A percentile compares a stretch with the other conserved stretches of the same genome.
Conservation (phyloP, 1,139 yeast genomes). For the Taiozyma sp. region DNA sequence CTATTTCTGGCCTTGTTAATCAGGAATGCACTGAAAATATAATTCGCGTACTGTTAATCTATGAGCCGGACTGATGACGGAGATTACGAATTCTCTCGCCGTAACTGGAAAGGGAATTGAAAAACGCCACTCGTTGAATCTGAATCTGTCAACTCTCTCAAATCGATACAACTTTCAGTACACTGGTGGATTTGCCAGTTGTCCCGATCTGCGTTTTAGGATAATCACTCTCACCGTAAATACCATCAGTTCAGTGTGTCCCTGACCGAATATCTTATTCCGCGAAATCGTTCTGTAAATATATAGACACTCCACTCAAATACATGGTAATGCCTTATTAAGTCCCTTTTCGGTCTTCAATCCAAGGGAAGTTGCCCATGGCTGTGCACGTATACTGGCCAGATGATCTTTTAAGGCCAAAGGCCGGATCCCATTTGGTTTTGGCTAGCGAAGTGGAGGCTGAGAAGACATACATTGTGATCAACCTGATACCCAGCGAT, state of each 20-base stretch:
- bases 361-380: background rate
- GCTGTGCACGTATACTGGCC: conserved; percentile 33
- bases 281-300: background rate
- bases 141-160: too few relatives aligned
- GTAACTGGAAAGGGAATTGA: too few relatives aligned
- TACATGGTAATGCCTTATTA: too few relatives aligned
- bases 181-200: too few relatives aligned
- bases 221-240: too few relatives aligned
- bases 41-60: background rate
- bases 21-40: background rate
- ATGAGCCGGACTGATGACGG: background rate
- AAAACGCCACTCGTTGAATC: too few relatives aligned
- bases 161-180: too few relatives aligned
- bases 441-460: background rate
- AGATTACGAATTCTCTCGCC: too few relatives aligned
- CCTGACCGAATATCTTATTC: background rate
- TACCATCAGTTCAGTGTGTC: background rate
- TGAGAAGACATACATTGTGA: background rate
- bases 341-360: background rate
- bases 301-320: background rate
- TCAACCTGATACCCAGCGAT: conserved; percentile 7
- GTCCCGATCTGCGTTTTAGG: too few relatives aligned
- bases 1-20: background rate
- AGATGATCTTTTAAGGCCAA: conserved; percentile 20
- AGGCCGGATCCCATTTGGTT: background rate